Percentiles rank a stretch among this genome's conserved stretches.
Evolutionary conservation across 108 stramenopile species (phyloP).

Genomic region (Craspedostauros australis): DNA sequence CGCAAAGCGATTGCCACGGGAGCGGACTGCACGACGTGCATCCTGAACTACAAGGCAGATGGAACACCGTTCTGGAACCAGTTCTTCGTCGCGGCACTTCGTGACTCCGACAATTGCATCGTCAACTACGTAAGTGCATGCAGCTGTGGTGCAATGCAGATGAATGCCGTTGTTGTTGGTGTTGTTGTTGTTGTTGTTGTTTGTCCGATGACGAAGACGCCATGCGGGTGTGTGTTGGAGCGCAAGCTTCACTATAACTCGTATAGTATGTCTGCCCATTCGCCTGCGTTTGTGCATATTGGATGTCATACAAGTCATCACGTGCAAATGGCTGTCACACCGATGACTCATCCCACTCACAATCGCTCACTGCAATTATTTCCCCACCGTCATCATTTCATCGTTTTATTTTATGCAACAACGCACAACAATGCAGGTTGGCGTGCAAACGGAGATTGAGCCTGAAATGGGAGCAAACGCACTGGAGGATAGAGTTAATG

Average conservation of each 20-base stretch:
- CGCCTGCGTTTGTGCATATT: too few species aligned
- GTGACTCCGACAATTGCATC: conserved; percentile 88
- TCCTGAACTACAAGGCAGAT: conserved; percentile 97
- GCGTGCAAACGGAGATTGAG: conserved; percentile 85
- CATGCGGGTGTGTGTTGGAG: too few species aligned
- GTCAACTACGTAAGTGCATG: conserved; percentile 84
- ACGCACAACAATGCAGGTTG: conserved; percentile 70
- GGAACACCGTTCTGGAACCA: conserved; percentile 99
- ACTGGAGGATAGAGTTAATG: conserved; percentile 83
- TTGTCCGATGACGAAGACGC: too few species aligned
- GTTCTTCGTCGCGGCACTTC: conserved; percentile 91
- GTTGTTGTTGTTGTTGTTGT: conserved; percentile 1
- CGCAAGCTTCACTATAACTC: too few species aligned
- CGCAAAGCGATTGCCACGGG: conserved; percentile 75
- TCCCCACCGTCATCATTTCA: too few species aligned
- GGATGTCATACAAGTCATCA: too few species aligned
- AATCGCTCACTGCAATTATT: too few species aligned
- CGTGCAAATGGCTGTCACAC: too few species aligned
- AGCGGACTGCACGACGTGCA: conserved; percentile 82
- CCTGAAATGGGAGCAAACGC: conserved; percentile 64
- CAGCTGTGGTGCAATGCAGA: not conserved
- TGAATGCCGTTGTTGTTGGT: not conserved
- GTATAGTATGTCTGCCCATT: too few species aligned
- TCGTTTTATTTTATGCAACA: not conserved
- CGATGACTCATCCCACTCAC: too few species aligned